Base-by-base conservation (phyloP, 257 asterid genomes). In the Agastache rugosa region DNA sequence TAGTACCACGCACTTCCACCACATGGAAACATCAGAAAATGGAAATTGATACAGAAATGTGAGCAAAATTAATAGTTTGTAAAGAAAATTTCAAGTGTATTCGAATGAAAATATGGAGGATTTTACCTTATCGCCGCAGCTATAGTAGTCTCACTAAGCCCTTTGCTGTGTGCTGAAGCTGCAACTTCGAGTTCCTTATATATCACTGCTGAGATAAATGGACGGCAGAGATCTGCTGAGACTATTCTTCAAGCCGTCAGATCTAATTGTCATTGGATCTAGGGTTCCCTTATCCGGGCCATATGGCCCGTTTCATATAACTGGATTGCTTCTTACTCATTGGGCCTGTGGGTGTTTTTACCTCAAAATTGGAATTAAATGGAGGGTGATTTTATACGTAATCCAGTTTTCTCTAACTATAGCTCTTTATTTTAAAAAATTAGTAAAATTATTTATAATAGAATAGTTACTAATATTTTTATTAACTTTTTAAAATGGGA, bases 281-380 rank as follows among this genome's bases (percentile, higher is more conserved):
- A 79, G 86, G 86, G 82, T 73, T 45, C 53, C 68, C 48, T n/a
- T n/a, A n/a, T n/a, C n/a, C n/a, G n/a, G 61, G 75, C 76, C 58
- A 1, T 7, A 2, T 31, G 72, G 76, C 80, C 84, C 35, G 17
- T 31, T 31, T 23, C 20, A 23, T 14, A 15, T n/a, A 9, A 23
- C 19, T 22, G 70, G 41, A 63, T 22, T 63, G 41, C 35, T 9
- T 27, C 48, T 59, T 37, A 5, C 0, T 2, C 3, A 16, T 75
- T 58, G 73, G 80, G 72, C 77, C 67, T 4, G 8, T 19, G 61
- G 53, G 4, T 42, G 9, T 4, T 71, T 9, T 41, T 15, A n/a
- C 22, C 53, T 45, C 58, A n/a, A 51, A 6, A 17, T 51, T 16
- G 56, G 20, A n/a, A n/a, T n/a, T n/a, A n/a, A n/a, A n/a, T n/a